Evolutionary conservation across 306 rosid genomes (phyloP), one percentile per base, ranked within the genome.

Genomic region (Acmispon strigosus): DNA sequence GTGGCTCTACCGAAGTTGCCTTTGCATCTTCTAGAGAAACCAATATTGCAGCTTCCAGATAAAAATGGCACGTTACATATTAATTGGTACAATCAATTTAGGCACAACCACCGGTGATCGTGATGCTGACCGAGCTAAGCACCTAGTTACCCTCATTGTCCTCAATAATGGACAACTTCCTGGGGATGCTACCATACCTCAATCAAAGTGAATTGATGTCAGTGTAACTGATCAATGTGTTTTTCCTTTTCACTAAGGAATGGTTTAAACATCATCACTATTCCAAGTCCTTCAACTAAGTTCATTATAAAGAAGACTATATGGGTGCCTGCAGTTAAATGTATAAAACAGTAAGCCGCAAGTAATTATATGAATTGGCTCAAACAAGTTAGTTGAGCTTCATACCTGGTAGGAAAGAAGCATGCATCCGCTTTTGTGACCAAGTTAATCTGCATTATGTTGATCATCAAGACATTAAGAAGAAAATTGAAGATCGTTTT

Each of bases 201-300:
- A 0, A 5, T 10, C 60, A 72, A 58, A 32, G 63, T 51, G 17
- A 16, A 78, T n/a, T 47, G 18, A 17, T 36, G 4, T 19, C 20
- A n/a, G 4, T 18, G 8, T n/a, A n/a, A n/a, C n/a, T n/a, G n/a
- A n/a, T n/a, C n/a, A n/a, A n/a, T n/a, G n/a, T n/a, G n/a, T n/a
- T n/a, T n/a, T n/a, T n/a, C n/a, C n/a, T n/a, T n/a, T n/a, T n/a
- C n/a, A 16, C 8, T 18, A 29, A 80, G 66, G 49, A 80, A 80
- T 70, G 84, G 84, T 20, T 64, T 80, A 75, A 76, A 80, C 78
- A 76, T 10, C 78, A 80, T 29, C 43, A 76, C 9, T 29, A 75
- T 5, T 71, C 81, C 84, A 64, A 76, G 8, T 27, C 12, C 64
- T 70, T 80, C 78, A 57, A 76, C 54, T 10, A 65, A 0, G 13